Evolutionary conservation across 176 grass and related monocot species (phyloP), one percentile per base, ranked within the genome.

Genomic region (Puccinellia tenuiflora): DNA sequence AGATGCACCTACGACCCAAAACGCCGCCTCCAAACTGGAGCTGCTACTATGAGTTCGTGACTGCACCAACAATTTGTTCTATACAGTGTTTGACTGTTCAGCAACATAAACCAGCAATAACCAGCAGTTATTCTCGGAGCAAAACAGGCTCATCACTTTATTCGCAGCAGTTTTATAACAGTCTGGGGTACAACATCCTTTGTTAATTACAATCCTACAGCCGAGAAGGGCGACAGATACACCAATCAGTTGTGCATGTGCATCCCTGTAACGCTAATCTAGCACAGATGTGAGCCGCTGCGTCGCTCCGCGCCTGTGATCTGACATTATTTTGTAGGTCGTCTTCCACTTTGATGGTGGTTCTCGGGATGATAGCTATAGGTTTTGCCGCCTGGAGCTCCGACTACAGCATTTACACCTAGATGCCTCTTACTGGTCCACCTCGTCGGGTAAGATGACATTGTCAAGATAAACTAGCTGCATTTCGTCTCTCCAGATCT

Each of bases 401-500:
- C 3, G 3, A 55, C 47, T 65, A 53, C 37, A n/a, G 79, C 61
- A 43, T 53, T 11, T 38, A 38, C 61, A 81, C 22, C 52, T 52
- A 6, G 13, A 22, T 53, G 74, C 37, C 62, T 52, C 73, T 87
- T 81, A 98, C 34, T 57, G 87, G 53, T 95, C 96, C 73, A 98
- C 70, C 78, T 91, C 90, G 9, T 92, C 87, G 40, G 92, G 89
- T 80, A 98, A 73, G 24, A 79, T 80, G 14, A 80, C 80, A 11
- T 92, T 92, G 17, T 94, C 81, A 60, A 90, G 85, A 81, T 90
- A 98, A 56, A 98, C 96, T 12, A 95, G 85, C 30, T 65, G 89
- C 92, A 98, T 95, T 85, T 98, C 96, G 48, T 95, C 88, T 92
- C 91, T 98, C 96, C 96, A 98, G 79, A 98, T 95, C 96, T 98